Evolutionary conservation across 2,329 filamentous ascomycete genomes (phyloP).

Genomic region (Pestalotiopsis sp.): DNA sequence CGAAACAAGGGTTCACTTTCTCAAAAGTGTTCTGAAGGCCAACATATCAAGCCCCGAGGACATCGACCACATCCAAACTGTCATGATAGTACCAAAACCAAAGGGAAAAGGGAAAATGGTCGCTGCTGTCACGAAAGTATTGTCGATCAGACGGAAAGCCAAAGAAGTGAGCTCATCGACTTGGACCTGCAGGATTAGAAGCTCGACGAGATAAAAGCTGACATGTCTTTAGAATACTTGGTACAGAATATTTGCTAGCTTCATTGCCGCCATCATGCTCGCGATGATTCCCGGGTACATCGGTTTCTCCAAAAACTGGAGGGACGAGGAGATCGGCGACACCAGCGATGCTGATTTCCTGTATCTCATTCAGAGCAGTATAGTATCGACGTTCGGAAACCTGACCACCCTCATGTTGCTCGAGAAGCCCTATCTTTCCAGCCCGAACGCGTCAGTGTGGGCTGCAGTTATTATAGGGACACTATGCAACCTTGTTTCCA

Average conservation of each 20-base stretch:
- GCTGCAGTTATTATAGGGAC: neutral
- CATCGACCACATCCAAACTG: neutral
- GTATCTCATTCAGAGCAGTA: neutral
- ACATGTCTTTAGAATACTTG: neutral
- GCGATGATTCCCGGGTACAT: neutral
- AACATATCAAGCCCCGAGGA: neutral
- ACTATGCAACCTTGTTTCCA: neutral
- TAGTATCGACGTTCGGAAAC: neutral
- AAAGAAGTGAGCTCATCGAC: neutral
- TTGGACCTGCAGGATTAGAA: neutral
- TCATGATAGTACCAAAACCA: neutral
- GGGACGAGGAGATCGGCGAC: neutral
- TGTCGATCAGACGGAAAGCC: neutral
- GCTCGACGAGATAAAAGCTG: neutral
- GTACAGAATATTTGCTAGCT: neutral
- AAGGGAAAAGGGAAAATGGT: neutral
- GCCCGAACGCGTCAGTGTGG: neutral
- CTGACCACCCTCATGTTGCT: neutral
- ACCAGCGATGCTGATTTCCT: neutral
- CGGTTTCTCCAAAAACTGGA: neutral
- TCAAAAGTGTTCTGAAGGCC: neutral
- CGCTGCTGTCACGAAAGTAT: neutral
- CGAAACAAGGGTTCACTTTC: neutral
- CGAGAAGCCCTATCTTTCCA: neutral
- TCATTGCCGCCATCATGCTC: neutral